Percentiles rank a stretch among this genome's conserved stretches.
Evolutionary conservation across 1,139 yeast species (phyloP).

Genomic region (Pichia sp.): DNA sequence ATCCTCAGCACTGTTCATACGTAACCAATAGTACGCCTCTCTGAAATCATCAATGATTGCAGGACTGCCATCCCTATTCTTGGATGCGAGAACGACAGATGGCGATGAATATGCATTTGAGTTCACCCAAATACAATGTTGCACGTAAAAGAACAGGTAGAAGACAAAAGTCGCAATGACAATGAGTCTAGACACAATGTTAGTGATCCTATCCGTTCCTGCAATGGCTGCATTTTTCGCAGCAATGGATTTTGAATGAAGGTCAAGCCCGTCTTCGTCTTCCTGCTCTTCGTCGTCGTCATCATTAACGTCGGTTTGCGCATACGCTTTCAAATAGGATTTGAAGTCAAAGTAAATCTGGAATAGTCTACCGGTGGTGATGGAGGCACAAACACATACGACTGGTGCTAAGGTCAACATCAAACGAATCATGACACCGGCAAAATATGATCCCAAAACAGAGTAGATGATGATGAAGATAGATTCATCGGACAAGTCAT

Average conservation of each 20-base stretch:
- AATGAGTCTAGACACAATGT: slow-evolving; percentile 46
- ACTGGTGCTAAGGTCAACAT: slow-evolving; percentile 96
- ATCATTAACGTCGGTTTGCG: neutral
- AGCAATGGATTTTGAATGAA: neutral
- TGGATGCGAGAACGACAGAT: slow-evolving; percentile 88
- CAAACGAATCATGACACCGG: slow-evolving; percentile 98
- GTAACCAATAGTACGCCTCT: slow-evolving; percentile 98
- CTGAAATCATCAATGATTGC: slow-evolving; percentile 92
- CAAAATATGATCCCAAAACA: slow-evolving; percentile 90
- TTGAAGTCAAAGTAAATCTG: slow-evolving; percentile 75
- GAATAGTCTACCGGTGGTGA: slow-evolving; percentile 77
- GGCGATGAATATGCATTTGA: slow-evolving; percentile 96
- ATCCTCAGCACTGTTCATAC: slow-evolving; percentile 97
- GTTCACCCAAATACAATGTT: slow-evolving; percentile 97
- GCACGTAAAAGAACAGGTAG: slow-evolving; percentile 76
- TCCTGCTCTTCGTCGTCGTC: neutral
- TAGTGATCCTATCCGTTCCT: slow-evolving; percentile 24
- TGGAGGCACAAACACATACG: slow-evolving; percentile 85
- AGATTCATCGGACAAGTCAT: slow-evolving; percentile 86
- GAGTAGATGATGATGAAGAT: slow-evolving; percentile 87
- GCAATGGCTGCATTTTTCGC: slow-evolving; percentile 3
- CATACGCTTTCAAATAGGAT: slow-evolving; percentile 29
- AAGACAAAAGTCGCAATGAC: slow-evolving; percentile 67
- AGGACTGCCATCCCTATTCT: slow-evolving; percentile 77
- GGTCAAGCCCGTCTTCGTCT: neutral